Percentiles rank a stretch among this genome's conserved stretches.
These are phyloP conservation scores for Triangularia verruculosa DNA, from an alignment of 2,329 filamentous ascomycete species.

Conservation along the genomic window DNA sequence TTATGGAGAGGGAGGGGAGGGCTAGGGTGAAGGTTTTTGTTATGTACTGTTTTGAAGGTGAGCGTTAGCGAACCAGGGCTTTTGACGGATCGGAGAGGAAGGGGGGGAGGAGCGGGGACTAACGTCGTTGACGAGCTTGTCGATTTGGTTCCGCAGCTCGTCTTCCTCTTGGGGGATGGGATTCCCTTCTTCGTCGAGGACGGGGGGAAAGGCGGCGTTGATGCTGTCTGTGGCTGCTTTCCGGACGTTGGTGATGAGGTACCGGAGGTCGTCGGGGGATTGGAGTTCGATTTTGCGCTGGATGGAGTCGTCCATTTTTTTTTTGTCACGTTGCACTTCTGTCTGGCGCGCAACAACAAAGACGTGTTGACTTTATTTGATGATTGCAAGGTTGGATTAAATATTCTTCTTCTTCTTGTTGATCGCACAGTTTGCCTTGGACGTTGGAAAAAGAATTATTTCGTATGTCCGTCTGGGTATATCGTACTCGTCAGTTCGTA, in stretches of 20 bases:
- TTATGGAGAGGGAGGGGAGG: constrained; percentile 59
- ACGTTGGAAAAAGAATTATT: too few species aligned
- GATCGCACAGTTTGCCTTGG: too few species aligned
- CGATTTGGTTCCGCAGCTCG: constrained; percentile 56
- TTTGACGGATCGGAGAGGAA: neutral
- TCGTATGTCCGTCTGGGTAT: too few species aligned
- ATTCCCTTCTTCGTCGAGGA: constrained; percentile 50
- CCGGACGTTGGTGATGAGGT: constrained; percentile 67
- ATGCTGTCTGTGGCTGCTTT: constrained; percentile 66
- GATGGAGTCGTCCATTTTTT: constrained; percentile 37
- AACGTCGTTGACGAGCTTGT: constrained; percentile 59
- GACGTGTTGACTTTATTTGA: neutral
- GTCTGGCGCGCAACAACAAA: too few species aligned
- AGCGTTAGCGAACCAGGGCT: neutral
- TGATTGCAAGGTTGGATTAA: too few species aligned
- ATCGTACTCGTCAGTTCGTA: neutral
- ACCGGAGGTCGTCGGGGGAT: constrained; percentile 68
- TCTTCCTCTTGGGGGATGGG: constrained; percentile 43
- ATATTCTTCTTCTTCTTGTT: neutral
- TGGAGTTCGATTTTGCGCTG: constrained; percentile 80
- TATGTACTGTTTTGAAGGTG: constrained; percentile 55
- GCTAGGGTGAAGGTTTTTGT: constrained; percentile 57
- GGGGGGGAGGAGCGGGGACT: neutral
- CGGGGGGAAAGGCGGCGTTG: constrained; percentile 64
- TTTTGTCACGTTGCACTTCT: neutral